Evolutionary conservation across 805 yeast species (phyloP).

Genomic region (Candida tibetensis): DNA sequence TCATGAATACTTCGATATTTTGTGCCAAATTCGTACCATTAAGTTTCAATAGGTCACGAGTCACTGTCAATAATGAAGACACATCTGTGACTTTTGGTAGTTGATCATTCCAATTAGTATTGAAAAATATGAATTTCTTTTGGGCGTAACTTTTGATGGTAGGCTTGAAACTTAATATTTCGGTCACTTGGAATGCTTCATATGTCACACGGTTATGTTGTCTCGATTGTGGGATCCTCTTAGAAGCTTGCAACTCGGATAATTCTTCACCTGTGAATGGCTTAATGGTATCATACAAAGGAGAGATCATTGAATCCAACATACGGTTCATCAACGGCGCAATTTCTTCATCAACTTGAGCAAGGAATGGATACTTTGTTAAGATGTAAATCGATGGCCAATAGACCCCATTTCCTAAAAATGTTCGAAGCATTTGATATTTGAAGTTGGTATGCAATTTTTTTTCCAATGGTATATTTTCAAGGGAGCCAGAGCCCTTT

Average conservation of each 20-base stretch:
- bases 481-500: background rate
- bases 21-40: conserved; percentile 55
- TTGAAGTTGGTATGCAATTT: conserved; percentile 21
- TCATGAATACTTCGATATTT: conserved; percentile 47
- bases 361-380: conserved; percentile 59
- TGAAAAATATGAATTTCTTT: conserved; percentile 40
- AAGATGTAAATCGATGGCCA: conserved; percentile 61
- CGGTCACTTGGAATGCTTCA: conserved; percentile 20
- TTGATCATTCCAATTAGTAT: conserved; percentile 45
- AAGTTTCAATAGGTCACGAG: conserved; percentile 50
- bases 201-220: conserved; percentile 25
- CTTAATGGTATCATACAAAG: conserved; percentile 37
- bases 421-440: conserved; percentile 46
- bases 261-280: conserved; percentile 20
- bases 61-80: conserved; percentile 46
- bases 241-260: conserved; percentile 19
- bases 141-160: conserved; percentile 19
- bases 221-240: conserved; percentile 22
- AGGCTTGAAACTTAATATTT: conserved; percentile 32
- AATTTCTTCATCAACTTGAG: conserved; percentile 50
- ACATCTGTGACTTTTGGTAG: conserved; percentile 36
- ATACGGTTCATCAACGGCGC: conserved; percentile 48
- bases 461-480: conserved; percentile 12
- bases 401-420: conserved; percentile 59
- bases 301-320: conserved; percentile 47